phyloP scores from a whole-genome alignment of 768 basidiomycete genomes.

The Pulveroboletus ravenelii region DNA sequence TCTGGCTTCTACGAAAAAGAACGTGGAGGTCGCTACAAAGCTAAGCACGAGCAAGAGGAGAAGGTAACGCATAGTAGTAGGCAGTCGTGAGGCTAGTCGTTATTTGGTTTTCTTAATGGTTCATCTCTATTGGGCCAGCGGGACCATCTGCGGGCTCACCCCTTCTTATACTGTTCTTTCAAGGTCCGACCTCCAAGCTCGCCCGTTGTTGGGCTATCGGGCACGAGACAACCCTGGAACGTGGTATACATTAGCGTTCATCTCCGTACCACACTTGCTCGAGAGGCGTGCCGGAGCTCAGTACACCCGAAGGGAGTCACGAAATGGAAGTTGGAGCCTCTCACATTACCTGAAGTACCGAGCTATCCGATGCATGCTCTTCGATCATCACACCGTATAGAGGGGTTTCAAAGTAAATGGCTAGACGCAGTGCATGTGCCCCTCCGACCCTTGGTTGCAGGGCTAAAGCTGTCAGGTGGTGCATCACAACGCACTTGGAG shows the following conservation, averaged over 20 bases:
- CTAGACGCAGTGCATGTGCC: not conserved
- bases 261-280: slow-evolving; percentile 16
- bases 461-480: not conserved
- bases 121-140: slow-evolving; percentile 28
- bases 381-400: slow-evolving; percentile 9
- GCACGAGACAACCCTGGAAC: slow-evolving; percentile 26
- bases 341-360: slow-evolving; percentile 2
- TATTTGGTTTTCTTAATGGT: slow-evolving; percentile 17
- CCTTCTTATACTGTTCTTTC: slow-evolving; percentile 25
- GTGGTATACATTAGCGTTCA: slow-evolving; percentile 16
- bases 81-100: not conserved
- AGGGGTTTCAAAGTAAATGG: not conserved
- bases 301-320: not conserved
- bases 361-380: not conserved
- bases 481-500: not conserved
- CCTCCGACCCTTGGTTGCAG: not conserved
- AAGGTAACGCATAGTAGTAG: slow-evolving; percentile 22
- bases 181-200: slow-evolving; percentile 15
- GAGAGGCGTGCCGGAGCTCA: slow-evolving; percentile 2
- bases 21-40: slow-evolving; percentile 26
- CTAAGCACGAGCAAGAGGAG: slow-evolving; percentile 27
- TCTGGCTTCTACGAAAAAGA: slow-evolving; percentile 29
- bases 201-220: slow-evolving; percentile 1
- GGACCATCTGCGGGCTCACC: not conserved
- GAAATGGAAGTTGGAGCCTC: slow-evolving; percentile 17